Evolutionary conservation across 1,284 basidiomycete species (phyloP).

Genomic region (Golubevia sp.): DNA sequence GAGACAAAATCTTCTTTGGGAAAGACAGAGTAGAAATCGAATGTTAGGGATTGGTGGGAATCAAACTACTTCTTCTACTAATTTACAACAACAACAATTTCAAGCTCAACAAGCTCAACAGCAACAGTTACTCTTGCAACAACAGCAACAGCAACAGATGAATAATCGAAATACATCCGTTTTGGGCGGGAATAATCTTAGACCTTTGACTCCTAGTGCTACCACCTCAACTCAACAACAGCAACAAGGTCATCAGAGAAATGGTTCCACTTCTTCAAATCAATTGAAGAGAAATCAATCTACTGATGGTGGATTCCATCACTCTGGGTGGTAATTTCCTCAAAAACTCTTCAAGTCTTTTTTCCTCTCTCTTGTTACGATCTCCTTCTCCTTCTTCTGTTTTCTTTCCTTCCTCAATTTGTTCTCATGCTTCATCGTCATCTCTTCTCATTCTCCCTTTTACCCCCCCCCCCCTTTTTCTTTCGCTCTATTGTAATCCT

Average conservation of each 20-base stretch:
- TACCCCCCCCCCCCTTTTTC: too few species aligned
- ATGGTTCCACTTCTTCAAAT: conserved; percentile 2
- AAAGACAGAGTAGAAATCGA: conserved; percentile 49
- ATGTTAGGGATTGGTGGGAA: conserved; percentile 50
- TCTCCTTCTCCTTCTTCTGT: too few species aligned
- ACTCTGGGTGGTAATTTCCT: too few species aligned
- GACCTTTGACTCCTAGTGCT: conserved; percentile 36
- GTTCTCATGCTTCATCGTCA: too few species aligned
- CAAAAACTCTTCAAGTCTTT: too few species aligned
- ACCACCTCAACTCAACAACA: conserved; percentile 5
- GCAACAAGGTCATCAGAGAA: background rate
- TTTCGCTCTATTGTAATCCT: too few species aligned
- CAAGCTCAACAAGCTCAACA: background rate
- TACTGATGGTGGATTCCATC: conserved; percentile 2
- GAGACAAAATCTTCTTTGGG: conserved; percentile 56
- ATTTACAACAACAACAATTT: background rate
- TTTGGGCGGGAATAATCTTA: conserved; percentile 32
- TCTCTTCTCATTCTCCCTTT: too few species aligned
- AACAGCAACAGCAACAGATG: background rate
- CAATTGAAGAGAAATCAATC: conserved; percentile 1
- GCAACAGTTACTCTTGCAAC: conserved; percentile 4
- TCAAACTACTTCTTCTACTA: conserved; percentile 6
- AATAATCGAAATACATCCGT: conserved; percentile 18
- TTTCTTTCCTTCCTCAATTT: too few species aligned
- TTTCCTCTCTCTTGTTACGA: too few species aligned